Evolutionary conservation across 1,139 yeast genomes (phyloP), one percentile per base, ranked within the genome.

Genomic region (Arxiozyma slooffiae): DNA sequence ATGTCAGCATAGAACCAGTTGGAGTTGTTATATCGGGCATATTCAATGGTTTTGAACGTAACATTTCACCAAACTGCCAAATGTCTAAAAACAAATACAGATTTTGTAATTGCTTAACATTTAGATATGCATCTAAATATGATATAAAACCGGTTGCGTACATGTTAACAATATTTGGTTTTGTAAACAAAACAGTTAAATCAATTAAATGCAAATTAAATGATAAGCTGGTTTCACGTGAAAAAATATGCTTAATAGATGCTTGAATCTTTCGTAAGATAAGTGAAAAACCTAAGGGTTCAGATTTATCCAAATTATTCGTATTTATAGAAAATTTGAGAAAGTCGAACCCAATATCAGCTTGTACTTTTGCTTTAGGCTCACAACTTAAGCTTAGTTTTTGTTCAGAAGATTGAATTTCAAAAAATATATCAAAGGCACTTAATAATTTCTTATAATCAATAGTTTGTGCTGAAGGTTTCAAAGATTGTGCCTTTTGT

Each of bases 341-440:
- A 0, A 83, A 82, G 36, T 81, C 85, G 40, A 84, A 73, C 2
- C 87, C 85, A 23, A 88, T 83, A 34, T 85, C 78, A 0, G 97
- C 95, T 38, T 89, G 90, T 1, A 92, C 95, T 62, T 86, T 88
- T 0, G 97, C 97, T 16, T 83, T 82, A 0, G 98, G 98, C 55
- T 86, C 92, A 73, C 97, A 92, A 58, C 95, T 85, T 49, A 92
- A 71, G 4, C 85, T 78, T 34, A 92, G 66, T 48, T 77, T 79
- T 63, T 92, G 97, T 39, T 81, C 78, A 30, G 82, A 88, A 48
- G 90, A 77, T 47, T 78, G 72, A 4, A 89, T 59, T 1, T 84
- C 81, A 49, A 86, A 66, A 52, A 80, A 82, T 23, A 89, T 62
- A 57, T 86, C 90, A 52, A 85, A 67, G 34, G 78, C 76, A 26